Percentiles rank a stretch among this genome's conserved stretches.
These are phyloP conservation scores for Sporothrix sp. DNA, from an alignment of 2,329 filamentous ascomycete species.

Conservation along the genomic window DNA sequence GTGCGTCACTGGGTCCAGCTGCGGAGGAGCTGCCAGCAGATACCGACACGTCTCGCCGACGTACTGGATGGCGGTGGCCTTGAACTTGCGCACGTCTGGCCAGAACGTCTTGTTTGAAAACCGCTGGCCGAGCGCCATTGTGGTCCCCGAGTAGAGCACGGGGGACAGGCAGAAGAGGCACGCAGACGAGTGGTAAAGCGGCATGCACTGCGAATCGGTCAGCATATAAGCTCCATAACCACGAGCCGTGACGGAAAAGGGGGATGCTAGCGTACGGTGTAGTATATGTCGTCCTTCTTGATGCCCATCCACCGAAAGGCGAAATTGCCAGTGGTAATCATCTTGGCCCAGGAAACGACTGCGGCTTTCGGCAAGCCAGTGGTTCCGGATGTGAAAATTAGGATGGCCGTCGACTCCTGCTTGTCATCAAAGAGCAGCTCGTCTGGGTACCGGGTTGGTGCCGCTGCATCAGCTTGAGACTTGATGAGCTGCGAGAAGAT, in stretches of 20 bases:
- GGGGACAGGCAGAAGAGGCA: constrained; percentile 57
- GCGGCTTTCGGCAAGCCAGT: constrained; percentile 76
- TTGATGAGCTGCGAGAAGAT: constrained; percentile 51
- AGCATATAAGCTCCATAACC: not conserved
- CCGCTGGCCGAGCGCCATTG: constrained; percentile 62
- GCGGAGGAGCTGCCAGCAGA: constrained; percentile 56
- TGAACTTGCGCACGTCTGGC: constrained; percentile 59
- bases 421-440: constrained; percentile 41
- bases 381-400: constrained; percentile 82
- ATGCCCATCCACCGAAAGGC: constrained; percentile 47
- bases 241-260: too few relatives aligned
- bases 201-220: constrained; percentile 55
- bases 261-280: constrained; percentile 47
- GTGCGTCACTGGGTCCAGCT: constrained; percentile 52
- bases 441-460: constrained; percentile 49
- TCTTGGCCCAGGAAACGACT: constrained; percentile 63
- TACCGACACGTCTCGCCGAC: constrained; percentile 84
- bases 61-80: constrained; percentile 73
- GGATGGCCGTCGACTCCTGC: constrained; percentile 50
- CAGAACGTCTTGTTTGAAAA: constrained; percentile 74
- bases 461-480: constrained; percentile 40
- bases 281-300: constrained; percentile 57
- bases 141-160: constrained; percentile 50
- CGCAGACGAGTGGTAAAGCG: constrained; percentile 78
- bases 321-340: constrained; percentile 43